These are phyloP conservation scores for Avena eriantha DNA, from an alignment of 176 grass and related monocot species.

Conservation along the genomic window DNA sequence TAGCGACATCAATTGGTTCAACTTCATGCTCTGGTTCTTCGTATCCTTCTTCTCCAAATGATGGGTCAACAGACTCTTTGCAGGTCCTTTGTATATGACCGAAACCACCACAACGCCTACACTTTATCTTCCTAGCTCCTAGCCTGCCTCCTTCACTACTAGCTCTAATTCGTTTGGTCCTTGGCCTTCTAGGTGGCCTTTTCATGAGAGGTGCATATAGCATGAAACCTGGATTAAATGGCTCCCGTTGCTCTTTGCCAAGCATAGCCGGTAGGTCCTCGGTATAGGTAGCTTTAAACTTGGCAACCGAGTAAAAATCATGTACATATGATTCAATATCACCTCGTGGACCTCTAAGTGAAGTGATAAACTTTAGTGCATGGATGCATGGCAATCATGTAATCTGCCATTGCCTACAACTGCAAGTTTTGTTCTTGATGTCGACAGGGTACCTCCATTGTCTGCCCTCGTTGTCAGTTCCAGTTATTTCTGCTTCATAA, in stretches of 20 bases:
- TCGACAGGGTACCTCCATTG: neutral
- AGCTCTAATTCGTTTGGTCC: neutral
- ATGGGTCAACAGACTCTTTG: neutral
- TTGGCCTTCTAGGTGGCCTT: neutral
- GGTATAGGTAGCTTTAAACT: neutral
- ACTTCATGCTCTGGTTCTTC: neutral
- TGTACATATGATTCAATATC: no score
- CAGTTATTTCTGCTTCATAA: neutral
- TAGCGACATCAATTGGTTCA: neutral
- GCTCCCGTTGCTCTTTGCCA: neutral
- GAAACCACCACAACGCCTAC: neutral
- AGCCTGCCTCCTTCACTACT: neutral
- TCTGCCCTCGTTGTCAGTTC: neutral
- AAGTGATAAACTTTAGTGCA: neutral
- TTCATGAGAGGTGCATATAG: neutral
- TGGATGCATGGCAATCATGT: neutral
- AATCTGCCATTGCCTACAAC: neutral
- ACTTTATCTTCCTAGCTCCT: neutral
- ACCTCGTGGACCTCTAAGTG: neutral
- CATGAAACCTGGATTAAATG: neutral
- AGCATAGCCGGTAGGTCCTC: neutral
- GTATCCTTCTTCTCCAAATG: neutral
- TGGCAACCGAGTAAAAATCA: neutral
- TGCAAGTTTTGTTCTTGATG: neutral
- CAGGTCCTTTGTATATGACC: neutral